These are phyloP conservation scores for Cavenderia fasciculata DNA, from an alignment of 78 protist species.

Conservation along the genomic window DNA sequence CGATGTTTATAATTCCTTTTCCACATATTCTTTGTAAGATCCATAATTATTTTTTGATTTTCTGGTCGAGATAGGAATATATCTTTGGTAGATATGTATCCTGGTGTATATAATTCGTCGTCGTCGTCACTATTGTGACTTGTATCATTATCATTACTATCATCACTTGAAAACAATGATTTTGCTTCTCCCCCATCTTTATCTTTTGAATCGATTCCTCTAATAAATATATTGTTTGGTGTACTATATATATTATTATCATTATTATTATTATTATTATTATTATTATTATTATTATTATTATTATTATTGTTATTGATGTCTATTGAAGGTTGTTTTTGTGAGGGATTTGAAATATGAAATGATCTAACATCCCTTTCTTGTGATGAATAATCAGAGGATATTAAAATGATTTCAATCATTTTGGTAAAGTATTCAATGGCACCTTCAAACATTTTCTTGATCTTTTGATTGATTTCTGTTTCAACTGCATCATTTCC, in stretches of 20 bases:
- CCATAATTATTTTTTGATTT: not conserved
- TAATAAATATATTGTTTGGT: too few relatives aligned
- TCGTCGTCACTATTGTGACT: too few relatives aligned
- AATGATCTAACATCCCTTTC: not conserved
- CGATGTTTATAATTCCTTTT: slow-evolving; percentile 1
- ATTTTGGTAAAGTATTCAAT: slow-evolving; percentile 5
- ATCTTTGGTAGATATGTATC: too few relatives aligned
- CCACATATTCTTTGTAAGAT: not conserved
- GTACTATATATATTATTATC: too few relatives aligned
- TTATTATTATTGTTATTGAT: not conserved
- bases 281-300: not conserved
- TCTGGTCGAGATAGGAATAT: not conserved
- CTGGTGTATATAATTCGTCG: too few relatives aligned
- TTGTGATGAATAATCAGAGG: not conserved
- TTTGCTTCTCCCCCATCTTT: too few relatives aligned
- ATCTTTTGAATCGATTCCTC: too few relatives aligned
- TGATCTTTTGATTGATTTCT: not conserved
- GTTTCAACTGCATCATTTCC: not conserved
- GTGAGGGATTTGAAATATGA: not conserved
- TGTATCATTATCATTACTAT: too few relatives aligned
- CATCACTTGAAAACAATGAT: too few relatives aligned
- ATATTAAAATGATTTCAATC: not conserved
- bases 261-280: too few relatives aligned
- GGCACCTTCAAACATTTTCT: not conserved
- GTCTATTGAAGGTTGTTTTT: not conserved